These are phyloP conservation scores for Fusarium tupiense DNA, from an alignment of 2,329 filamentous ascomycete species.

Conservation along the genomic window DNA sequence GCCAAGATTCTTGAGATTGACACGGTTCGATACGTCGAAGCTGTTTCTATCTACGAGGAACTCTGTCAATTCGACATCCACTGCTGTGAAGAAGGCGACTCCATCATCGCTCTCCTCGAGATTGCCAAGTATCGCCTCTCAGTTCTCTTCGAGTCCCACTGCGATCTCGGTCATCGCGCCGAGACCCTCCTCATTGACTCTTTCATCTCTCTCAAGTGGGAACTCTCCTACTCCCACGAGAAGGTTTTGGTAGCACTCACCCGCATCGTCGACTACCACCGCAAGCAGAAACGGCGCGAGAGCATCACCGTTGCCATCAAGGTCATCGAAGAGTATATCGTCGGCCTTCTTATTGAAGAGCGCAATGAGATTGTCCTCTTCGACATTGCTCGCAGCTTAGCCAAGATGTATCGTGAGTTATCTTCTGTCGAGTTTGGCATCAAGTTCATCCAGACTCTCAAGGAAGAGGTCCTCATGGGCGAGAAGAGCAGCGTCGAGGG, in stretches of 20 bases:
- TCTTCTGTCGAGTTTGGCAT: neutral
- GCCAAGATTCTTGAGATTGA: neutral
- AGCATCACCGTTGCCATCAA: neutral
- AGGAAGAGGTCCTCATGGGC: neutral
- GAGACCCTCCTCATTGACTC: neutral
- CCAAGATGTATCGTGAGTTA: neutral
- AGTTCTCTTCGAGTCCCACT: neutral
- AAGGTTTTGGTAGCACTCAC: neutral
- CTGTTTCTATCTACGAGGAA: neutral
- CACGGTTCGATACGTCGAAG: neutral
- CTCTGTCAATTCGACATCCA: neutral
- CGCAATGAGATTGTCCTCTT: neutral
- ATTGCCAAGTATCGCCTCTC: slow-evolving; percentile 1
- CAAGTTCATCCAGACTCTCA: slow-evolving; percentile 4
- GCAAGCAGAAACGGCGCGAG: slow-evolving; percentile 2
- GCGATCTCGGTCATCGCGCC: neutral
- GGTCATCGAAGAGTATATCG: neutral
- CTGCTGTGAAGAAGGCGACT: neutral
- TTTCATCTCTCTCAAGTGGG: neutral
- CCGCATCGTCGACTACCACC: neutral
- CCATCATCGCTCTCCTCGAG: neutral
- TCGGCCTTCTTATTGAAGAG: neutral
- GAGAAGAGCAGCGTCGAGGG: neutral
- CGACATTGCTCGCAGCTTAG: neutral
- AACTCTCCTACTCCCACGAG: neutral